Base-by-base conservation (phyloP, 805 yeast species). In the Candida multigemmis region DNA sequence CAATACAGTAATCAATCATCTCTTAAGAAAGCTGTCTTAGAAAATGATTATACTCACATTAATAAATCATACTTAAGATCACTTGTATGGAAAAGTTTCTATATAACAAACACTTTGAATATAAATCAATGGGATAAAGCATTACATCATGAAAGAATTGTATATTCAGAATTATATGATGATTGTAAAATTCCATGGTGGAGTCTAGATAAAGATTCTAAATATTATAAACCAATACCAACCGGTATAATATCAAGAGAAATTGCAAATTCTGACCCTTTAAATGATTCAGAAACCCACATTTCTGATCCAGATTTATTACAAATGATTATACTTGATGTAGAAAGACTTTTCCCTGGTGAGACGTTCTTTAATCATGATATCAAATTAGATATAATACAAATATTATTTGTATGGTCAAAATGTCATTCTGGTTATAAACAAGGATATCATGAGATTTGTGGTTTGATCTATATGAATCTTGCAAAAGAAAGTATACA, bases 401-500 rank as follows among this genome's bases (percentile, higher is more conserved):
- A 63, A 32, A 42, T 69, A 3, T 44, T 71, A 7, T 71, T 50
- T 41, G 46, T 62, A 3, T 69, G 74, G 72, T 53, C 71, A 31
- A 67, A 65, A 44, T 57, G 68, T 35, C 59, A 64, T 30, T 60
- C 68, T 2, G 66, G 71, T n/a, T 66, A 66, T 34, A 64, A 60
- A 34, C 77, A 71, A 41, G 77, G 77, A 1, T 42, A 68, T 26
- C 77, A 71, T 46, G 77, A 71, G 40, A 47, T 71, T 4, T 46
- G 64, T 27, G 77, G 76, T 1, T 40, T 70, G 28, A 50, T 71
- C 6, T 69, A 54, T 39, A 48, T 63, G 12, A 56, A 55, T 27
- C 36, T 68, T 11, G 38, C 47, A 32, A 37, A 40, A 6, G 74
- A 68, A 33, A 42, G 64, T 3, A 40, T 50, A 19, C 31, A 27